Conservation (phyloP, 148 eudicot genomes). For the Dysphania ambrosioides region DNA sequence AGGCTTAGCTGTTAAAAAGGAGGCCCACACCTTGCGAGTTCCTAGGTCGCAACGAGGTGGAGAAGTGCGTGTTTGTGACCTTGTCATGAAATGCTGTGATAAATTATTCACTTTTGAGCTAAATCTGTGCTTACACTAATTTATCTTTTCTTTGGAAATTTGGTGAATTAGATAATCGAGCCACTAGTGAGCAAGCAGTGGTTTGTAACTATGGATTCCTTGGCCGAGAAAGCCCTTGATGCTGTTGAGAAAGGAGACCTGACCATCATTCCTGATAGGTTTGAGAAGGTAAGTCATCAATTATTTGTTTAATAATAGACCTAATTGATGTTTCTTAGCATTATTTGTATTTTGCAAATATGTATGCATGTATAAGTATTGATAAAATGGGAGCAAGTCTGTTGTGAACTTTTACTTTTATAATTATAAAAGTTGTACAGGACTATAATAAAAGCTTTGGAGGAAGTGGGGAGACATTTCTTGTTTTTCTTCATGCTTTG, state of each 20-base stretch:
- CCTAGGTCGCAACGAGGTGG: conserved; percentile 99
- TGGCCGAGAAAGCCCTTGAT: conserved; percentile 85
- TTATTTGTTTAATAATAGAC: not conserved
- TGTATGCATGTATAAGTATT: not conserved
- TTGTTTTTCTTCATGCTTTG: too few relatives aligned
- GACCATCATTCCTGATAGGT: conserved; percentile 88
- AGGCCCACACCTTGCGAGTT: conserved; percentile 74
- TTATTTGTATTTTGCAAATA: not conserved
- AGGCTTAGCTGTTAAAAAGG: conserved; percentile 83
- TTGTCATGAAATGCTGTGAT: not conserved
- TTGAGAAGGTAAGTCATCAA: conserved; percentile 67
- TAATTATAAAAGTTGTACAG: not conserved
- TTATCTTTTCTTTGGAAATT: conserved; percentile 2
- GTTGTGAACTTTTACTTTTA: not conserved
- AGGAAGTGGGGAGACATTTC: too few relatives aligned
- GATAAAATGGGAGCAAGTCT: not conserved
- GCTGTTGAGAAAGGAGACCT: conserved; percentile 82
- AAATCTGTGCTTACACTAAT: not conserved
- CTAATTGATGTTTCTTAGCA: not conserved
- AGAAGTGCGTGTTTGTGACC: conserved; percentile 55
- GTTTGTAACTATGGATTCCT: conserved; percentile 93
- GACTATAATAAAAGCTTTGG: too few relatives aligned
- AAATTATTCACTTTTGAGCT: not conserved
- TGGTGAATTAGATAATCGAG: conserved; percentile 67
- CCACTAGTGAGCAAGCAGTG: conserved; percentile 97